phyloP scores from a whole-genome alignment of 176 grass and related monocot species.

The Tuctoria greenei region DNA sequence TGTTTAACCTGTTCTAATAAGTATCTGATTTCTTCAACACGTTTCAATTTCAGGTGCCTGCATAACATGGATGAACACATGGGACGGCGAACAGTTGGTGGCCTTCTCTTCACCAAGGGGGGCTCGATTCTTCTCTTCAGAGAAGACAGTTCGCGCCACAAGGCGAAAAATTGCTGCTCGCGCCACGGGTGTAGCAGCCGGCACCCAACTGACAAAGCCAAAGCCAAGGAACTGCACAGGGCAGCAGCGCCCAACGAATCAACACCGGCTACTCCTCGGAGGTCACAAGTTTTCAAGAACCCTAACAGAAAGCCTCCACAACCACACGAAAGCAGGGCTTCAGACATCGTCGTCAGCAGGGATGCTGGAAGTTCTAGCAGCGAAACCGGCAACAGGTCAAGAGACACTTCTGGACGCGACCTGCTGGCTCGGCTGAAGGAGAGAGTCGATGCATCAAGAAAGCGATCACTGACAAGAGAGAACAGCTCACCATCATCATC shows the following conservation, averaged over 20 bases:
- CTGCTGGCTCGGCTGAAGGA: conserved; percentile 40
- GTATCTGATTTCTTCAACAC: background rate
- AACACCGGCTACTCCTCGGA: conserved; percentile 32
- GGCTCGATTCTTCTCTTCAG: conserved; percentile 81
- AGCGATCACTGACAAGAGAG: conserved; percentile 43
- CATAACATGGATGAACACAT: conserved; percentile 61
- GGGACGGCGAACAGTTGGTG: conserved; percentile 77
- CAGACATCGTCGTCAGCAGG: conserved; percentile 6
- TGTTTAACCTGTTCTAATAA: background rate
- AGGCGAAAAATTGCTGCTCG: conserved; percentile 36
- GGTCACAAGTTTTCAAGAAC: conserved; percentile 28
- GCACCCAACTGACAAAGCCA: conserved; percentile 40
- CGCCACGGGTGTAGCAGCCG: conserved; percentile 51
- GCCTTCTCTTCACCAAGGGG: conserved; percentile 77
- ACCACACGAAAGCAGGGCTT: conserved; percentile 13
- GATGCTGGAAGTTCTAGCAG: conserved; percentile 3
- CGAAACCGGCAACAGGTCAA: conserved; percentile 23
- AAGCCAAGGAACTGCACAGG: conserved; percentile 39
- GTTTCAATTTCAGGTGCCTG: conserved; percentile 30
- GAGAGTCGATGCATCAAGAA: conserved; percentile 51
- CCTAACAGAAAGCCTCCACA: conserved; percentile 32
- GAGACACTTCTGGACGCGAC: conserved; percentile 41
- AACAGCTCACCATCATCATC: conserved; percentile 34
- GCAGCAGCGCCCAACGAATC: conserved; percentile 24
- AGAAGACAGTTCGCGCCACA: conserved; percentile 56